Evolutionary conservation across 1,284 basidiomycete species (phyloP), one percentile per base, ranked within the genome.

Genomic region (Fomitopsis betulina): DNA sequence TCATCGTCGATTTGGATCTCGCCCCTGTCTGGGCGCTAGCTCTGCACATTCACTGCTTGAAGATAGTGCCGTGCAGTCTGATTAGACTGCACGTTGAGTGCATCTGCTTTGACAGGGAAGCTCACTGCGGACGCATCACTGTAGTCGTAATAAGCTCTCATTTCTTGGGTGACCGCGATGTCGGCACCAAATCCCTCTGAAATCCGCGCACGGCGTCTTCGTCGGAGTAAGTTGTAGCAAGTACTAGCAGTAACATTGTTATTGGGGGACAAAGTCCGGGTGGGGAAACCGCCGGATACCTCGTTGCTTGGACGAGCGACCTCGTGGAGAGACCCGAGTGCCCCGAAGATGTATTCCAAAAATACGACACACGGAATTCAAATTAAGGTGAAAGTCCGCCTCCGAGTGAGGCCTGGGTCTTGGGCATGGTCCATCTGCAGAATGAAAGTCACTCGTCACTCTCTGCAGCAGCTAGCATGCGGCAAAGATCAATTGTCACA

Each of bases 1-100:
- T 33, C 49, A 37, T 51, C 49, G 49, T 51, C 49, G 49, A 51
- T 51, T 32, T 51, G 32, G 49, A 51, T 51, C 49, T 51, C 32
- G 19, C 27, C 13, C 17, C 3, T 33, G 32, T 51, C 49, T 33
- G 32, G 8, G 19, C 19, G 35, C 19, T 51, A 17, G 19, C 19
- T 51, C 19, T 51, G 32, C 21, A 37, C n/a, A n/a, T n/a, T n/a
- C n/a, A n/a, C n/a, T n/a, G n/a, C n/a, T n/a, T n/a, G n/a, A n/a
- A n/a, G n/a, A n/a, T n/a, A n/a, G n/a, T n/a, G n/a, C n/a, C n/a
- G n/a, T n/a, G n/a, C n/a, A n/a, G n/a, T n/a, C n/a, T n/a, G n/a
- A n/a, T 30, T 30, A 30, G 27, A 6, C 15, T 17, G 1, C 39
- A n/a, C 13, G 19, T 9, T 27, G 12, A 37, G 35, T 9, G 13